phyloP scores from a whole-genome alignment of 2,329 filamentous ascomycete species.

The Stagonosporopsis rhizophila region DNA sequence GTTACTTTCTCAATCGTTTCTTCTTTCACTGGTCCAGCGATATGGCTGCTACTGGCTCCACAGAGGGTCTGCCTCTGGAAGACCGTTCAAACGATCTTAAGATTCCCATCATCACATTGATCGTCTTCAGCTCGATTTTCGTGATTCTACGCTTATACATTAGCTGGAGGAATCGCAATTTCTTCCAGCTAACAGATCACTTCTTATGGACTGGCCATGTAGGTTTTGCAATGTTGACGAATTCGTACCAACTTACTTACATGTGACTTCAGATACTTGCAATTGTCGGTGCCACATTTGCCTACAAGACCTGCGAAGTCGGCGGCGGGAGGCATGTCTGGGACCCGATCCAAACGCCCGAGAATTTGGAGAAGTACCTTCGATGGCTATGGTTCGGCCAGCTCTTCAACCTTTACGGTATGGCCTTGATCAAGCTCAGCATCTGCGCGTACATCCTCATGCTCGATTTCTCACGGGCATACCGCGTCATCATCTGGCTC shows the following conservation, averaged over 20 bases:
- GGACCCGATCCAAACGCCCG: constrained; percentile 32
- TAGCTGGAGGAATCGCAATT: constrained; percentile 33
- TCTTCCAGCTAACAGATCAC: constrained; percentile 34
- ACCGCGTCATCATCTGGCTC: constrained; percentile 32
- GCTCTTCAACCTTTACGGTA: constrained; percentile 35
- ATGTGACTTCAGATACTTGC: constrained; percentile 24
- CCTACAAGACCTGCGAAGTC: constrained; percentile 30
- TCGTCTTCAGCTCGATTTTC: constrained; percentile 34
- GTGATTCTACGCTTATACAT: constrained; percentile 28
- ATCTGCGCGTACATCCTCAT: constrained; percentile 38
- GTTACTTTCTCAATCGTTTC: not conserved
- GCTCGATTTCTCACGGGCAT: constrained; percentile 34
- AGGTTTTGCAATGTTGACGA: not conserved
- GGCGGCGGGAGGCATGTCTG: constrained; percentile 34
- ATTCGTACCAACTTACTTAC: constrained; percentile 2
- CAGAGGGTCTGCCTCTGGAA: constrained; percentile 27
- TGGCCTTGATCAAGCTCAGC: constrained; percentile 40
- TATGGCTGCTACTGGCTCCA: constrained; percentile 22
- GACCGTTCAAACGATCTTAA: constrained; percentile 33
- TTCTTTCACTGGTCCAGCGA: not conserved
- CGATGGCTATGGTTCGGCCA: constrained; percentile 33
- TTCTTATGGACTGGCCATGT: constrained; percentile 35
- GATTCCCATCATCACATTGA: constrained; percentile 31
- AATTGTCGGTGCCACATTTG: constrained; percentile 26
- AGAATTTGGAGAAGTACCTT: constrained; percentile 28